Evolutionary conservation across 2,329 filamentous ascomycete genomes (phyloP).

Genomic region (Pochonia chlamydosporia): DNA sequence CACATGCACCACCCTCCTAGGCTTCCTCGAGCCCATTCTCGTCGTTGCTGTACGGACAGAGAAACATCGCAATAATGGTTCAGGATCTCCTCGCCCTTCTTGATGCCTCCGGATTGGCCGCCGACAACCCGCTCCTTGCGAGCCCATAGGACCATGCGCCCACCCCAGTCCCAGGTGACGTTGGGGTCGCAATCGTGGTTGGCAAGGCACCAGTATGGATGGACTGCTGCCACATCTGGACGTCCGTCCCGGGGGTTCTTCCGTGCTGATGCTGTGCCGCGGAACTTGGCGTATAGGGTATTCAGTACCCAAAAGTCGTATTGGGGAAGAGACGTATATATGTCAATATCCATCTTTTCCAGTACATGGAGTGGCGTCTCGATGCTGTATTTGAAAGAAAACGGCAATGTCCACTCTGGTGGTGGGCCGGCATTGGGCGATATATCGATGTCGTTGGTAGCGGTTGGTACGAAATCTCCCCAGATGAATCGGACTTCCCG

Average conservation of each 20-base stretch:
- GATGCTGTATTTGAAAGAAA: slow-evolving; percentile 72
- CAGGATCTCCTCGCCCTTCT: slow-evolving; percentile 75
- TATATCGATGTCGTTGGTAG: slow-evolving; percentile 47
- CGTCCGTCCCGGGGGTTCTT: slow-evolving; percentile 71
- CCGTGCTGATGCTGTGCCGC: slow-evolving; percentile 83
- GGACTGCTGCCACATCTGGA: slow-evolving; percentile 87
- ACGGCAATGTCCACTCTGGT: slow-evolving; percentile 64
- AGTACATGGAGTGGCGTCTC: slow-evolving; percentile 70
- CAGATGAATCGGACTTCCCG: slow-evolving; percentile 62
- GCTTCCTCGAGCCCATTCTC: slow-evolving; percentile 85
- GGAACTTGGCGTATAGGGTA: slow-evolving; percentile 87
- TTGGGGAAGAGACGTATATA: slow-evolving; percentile 51
- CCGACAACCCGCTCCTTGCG: slow-evolving; percentile 52
- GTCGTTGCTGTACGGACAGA: slow-evolving; percentile 69
- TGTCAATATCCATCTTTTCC: slow-evolving; percentile 79
- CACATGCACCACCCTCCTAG: slow-evolving; percentile 89
- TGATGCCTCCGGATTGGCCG: slow-evolving; percentile 53
- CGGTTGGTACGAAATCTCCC: slow-evolving; percentile 56
- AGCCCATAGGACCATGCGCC: slow-evolving; percentile 65
- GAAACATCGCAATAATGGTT: slow-evolving; percentile 93
- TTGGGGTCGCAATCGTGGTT: slow-evolving; percentile 97
- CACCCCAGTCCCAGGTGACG: slow-evolving; percentile 89
- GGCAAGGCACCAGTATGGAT: slow-evolving; percentile 92
- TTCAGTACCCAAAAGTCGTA: slow-evolving; percentile 84
- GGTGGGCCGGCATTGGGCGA: slow-evolving; percentile 50